Base-by-base conservation (phyloP, 805 yeast genomes). In the Myxozyma neotropica region DNA sequence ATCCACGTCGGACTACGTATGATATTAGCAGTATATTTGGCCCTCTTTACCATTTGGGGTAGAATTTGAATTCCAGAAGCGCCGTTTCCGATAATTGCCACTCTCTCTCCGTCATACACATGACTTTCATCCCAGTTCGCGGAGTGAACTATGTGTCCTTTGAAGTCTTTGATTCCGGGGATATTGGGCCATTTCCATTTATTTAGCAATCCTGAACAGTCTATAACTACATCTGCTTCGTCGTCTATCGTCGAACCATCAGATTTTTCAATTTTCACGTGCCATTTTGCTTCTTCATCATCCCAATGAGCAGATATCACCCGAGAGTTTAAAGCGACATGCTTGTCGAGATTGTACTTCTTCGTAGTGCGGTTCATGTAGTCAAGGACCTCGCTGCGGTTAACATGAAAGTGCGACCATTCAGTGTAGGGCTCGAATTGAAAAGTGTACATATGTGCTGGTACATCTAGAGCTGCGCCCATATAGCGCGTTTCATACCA, bases 11-110 rank as follows among this genome's bases (percentile, higher is more conserved):
- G 63, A 26, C 58, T 64, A 55, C 64, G 59, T 19, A 58, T 62
- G 38, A 38, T 58, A 55, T 56, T 62, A 61, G 67, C 69, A 40
- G 58, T 53, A n/a, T 57, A 61, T 53, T 59, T 60, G 1, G 69
- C 72, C 19, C 60, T 57, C 19, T 57, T 50, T 7, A 53, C 66
- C 10, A 71, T 55, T 38, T 62, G 62, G 3, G 73, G 73, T 21
- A 70, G 46, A 15, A 71, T 56, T 61, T 73, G 75, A 15, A 72
- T 68, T 7, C 74, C 78, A n/a, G 75, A 71, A 3, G 77, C 66
- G 6, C 76, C 74, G 48, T 67, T 70, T 1, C 79, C 78, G n/a
- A 75, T 65, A 1, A 74, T 63, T 13, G 71, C 70, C 6, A 72
- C 67, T 6, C 60, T 58, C 50, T 54, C 58, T 6, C 58, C 58